Conservation (phyloP, 495 filamentous ascomycete genomes). For the Trichoderma orchidacearum region DNA sequence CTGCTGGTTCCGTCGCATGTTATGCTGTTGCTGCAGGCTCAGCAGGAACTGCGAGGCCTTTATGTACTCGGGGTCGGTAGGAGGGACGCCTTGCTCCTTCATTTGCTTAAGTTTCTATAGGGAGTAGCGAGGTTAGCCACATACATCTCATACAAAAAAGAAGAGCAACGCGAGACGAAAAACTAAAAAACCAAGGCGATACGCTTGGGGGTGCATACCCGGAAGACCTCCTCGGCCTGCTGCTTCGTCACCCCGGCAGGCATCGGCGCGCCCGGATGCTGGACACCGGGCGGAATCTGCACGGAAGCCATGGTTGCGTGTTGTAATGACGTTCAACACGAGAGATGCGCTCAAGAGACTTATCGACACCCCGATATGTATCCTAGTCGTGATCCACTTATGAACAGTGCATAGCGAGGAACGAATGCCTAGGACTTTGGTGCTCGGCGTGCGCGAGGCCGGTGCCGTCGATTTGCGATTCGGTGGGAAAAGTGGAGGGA, state of each 20-base stretch:
- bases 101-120: slow-evolving; percentile 68
- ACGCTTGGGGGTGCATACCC: slow-evolving; percentile 29
- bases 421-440: neutral
- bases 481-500: neutral
- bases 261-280: slow-evolving; percentile 41
- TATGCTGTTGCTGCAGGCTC: slow-evolving; percentile 48
- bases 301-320: slow-evolving; percentile 58
- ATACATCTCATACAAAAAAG: neutral
- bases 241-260: slow-evolving; percentile 43
- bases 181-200: neutral
- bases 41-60: slow-evolving; percentile 56
- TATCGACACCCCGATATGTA: neutral
- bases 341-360: neutral
- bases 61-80: slow-evolving; percentile 66
- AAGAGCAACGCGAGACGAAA: neutral
- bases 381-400: neutral
- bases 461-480: neutral
- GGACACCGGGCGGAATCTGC: slow-evolving; percentile 52
- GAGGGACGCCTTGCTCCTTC: slow-evolving; percentile 58
- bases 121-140: neutral
- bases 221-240: slow-evolving; percentile 46
- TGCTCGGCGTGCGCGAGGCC: neutral
- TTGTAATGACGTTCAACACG: neutral
- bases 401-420: neutral
- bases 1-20: slow-evolving; percentile 40